Evolutionary conservation across 1,284 basidiomycete species (phyloP), one percentile per base, ranked within the genome.

Genomic region (Sphaerobolus stellatus): DNA sequence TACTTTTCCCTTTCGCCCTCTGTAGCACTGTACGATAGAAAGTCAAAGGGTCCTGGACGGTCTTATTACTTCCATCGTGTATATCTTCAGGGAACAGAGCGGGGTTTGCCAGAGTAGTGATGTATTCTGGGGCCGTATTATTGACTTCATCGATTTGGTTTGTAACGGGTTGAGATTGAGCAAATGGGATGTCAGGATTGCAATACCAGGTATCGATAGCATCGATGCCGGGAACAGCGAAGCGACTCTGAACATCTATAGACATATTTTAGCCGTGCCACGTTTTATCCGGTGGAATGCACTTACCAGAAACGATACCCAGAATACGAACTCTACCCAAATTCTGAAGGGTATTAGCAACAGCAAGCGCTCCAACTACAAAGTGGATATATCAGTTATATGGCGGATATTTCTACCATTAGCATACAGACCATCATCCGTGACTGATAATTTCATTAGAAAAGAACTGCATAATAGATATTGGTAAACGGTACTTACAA

Each of bases 281-380:
- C n/a, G n/a, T n/a, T n/a, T n/a, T n/a, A n/a, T n/a, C n/a, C n/a
- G n/a, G n/a, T n/a, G n/a, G n/a, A n/a, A n/a, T n/a, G n/a, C n/a
- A n/a, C 33, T 50, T 36, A 28, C 50, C 38, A n/a, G 50, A 51
- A 28, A 33, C 50, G 7, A 51, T 43, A 11, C 50, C 50, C 7
- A 51, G 27, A 4, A 51, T 51, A 34, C 28, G 18, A 9, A 34
- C 50, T 27, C 25, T 41, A 4, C 50, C 50, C 18, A 41, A 22
- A 25, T 38, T 22, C 22, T 51, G 50, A n/a, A 51, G 43, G 22
- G 34, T 33, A 18, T 51, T 51, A 16, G 50, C 50, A n/a, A 51
- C 29, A 11, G 36, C 50, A 7, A 51, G 8, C 2, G 50, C 50
- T 3, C 34, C 50, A 3, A 29, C 50, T 51, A 29, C 5, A 43